Percentiles rank a stretch among this genome's conserved stretches.
Conservation (phyloP, 345 rosid species). For the Citrus sinensis region DNA sequence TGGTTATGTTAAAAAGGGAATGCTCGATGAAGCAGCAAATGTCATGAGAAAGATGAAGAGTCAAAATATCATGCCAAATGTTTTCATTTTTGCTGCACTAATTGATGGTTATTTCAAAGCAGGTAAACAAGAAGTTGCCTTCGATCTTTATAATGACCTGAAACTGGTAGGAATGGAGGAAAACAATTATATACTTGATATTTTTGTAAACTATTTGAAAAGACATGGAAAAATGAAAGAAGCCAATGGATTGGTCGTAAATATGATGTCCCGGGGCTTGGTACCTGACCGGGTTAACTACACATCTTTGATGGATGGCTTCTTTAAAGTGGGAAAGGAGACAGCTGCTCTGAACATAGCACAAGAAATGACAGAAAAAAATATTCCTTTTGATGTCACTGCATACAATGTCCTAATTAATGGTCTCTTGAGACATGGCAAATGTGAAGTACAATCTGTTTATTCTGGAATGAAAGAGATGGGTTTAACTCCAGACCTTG, state of each 20-base stretch:
- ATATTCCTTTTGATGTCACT: conserved; percentile 63
- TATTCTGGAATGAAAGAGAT: conserved; percentile 58
- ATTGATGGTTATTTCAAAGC: conserved; percentile 77
- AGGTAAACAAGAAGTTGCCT: conserved; percentile 50
- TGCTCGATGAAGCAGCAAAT: conserved; percentile 60
- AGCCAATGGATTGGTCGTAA: conserved; percentile 43
- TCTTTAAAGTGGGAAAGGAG: conserved; percentile 72
- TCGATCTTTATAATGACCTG: conserved; percentile 65
- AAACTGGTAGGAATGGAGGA: conserved; percentile 53
- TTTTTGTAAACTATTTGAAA: conserved; percentile 63
- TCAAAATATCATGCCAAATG: conserved; percentile 49
- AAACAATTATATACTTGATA: conserved; percentile 56
- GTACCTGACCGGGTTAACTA: conserved; percentile 67
- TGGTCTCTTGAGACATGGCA: conserved; percentile 62
- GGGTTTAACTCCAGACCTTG: conserved; percentile 66
- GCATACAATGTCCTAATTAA: conserved; percentile 74
- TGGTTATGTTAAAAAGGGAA: conserved; percentile 69
- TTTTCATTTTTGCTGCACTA: conserved; percentile 48
- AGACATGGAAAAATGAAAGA: conserved; percentile 55
- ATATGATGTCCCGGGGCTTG: conserved; percentile 55
- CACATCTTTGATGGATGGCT: conserved; percentile 86
- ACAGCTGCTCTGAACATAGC: conserved; percentile 62
- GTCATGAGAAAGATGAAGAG: conserved; percentile 55
- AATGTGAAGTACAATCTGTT: conserved; percentile 48
- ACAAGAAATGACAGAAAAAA: conserved; percentile 66